Conservation (phyloP, 2,329 filamentous ascomycete species). For the Botrytis porri region DNA sequence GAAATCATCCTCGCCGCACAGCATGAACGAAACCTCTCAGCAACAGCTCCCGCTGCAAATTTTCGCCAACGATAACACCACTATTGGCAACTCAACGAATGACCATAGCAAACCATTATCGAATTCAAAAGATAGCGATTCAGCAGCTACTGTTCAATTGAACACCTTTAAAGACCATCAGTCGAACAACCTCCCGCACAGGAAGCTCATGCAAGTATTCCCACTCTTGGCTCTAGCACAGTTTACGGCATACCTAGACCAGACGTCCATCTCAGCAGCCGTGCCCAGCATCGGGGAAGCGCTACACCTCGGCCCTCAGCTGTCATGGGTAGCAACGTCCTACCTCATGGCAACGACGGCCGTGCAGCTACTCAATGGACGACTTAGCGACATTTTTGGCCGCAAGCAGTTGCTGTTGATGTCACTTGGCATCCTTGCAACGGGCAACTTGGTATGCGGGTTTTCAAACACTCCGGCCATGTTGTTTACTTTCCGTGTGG, state of each 20-base stretch:
- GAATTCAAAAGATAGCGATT: background rate
- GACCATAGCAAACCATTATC: background rate
- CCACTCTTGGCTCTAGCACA: slow-evolving; percentile 20
- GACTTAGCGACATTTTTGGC: slow-evolving; percentile 23
- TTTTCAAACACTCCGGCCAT: slow-evolving; percentile 17
- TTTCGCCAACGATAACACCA: background rate
- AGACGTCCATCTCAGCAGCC: slow-evolving; percentile 20
- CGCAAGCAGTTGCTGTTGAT: slow-evolving; percentile 14
- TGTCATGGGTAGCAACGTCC: slow-evolving; percentile 20
- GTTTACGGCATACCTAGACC: slow-evolving; percentile 23
- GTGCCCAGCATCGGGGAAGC: slow-evolving; percentile 20
- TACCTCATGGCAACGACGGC: slow-evolving; percentile 20
- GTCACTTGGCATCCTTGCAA: slow-evolving; percentile 13
- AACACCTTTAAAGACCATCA: slow-evolving; percentile 9
- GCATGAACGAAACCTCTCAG: background rate
- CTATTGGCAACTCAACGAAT: background rate
- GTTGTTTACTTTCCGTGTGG: slow-evolving; percentile 16
- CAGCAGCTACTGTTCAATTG: background rate
- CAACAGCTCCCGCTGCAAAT: background rate
- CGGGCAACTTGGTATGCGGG: slow-evolving; percentile 21
- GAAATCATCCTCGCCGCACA: background rate
- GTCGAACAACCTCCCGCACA: slow-evolving; percentile 11
- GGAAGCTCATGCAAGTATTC: slow-evolving; percentile 20
- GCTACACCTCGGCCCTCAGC: slow-evolving; percentile 14
- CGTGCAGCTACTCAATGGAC: slow-evolving; percentile 21